A percentile compares a stretch with the other conserved stretches of the same genome.
These are phyloP conservation scores for Entoloma clypeatum DNA, from an alignment of 1,284 basidiomycete genomes.

Conservation along the genomic window DNA sequence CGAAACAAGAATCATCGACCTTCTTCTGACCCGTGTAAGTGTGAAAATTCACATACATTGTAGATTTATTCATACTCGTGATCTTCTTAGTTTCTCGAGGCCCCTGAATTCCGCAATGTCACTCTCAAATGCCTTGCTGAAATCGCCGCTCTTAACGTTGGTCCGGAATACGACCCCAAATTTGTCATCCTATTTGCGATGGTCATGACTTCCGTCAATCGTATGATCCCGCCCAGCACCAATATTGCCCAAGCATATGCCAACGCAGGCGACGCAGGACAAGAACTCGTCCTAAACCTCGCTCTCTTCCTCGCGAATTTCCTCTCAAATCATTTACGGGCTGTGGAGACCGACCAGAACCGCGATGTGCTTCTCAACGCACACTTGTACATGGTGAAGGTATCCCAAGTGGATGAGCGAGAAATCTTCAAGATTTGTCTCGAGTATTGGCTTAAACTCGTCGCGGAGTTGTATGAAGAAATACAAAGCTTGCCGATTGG, in stretches of 20 bases:
- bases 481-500: constrained; percentile 90
- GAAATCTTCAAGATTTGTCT: constrained; percentile 99
- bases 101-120: constrained; percentile 95
- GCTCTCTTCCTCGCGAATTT: constrained; percentile 97
- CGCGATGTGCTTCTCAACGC: constrained; percentile 95
- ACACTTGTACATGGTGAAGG: constrained; percentile 98
- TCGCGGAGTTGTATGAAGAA: constrained; percentile 97
- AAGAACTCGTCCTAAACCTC: constrained; percentile 96
- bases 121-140: constrained; percentile 98
- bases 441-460: constrained; percentile 99
- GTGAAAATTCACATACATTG: constrained; percentile 7
- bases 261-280: constrained; percentile 88
- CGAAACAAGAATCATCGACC: constrained; percentile 97
- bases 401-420: constrained; percentile 96
- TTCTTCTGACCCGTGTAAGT: constrained; percentile 83
- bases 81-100: constrained; percentile 84
- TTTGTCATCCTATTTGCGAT: constrained; percentile 97
- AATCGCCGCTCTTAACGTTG: constrained; percentile 91
- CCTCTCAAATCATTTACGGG: constrained; percentile 86
- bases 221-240: constrained; percentile 96
- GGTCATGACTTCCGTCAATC: constrained; percentile 96
- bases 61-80: constrained; percentile 10
- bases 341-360: constrained; percentile 89
- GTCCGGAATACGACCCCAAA: constrained; percentile 98
- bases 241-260: constrained; percentile 94